phyloP scores from a whole-genome alignment of 371 early-diverging fungal genomes.

The Rhizomucor miehei region DNA sequence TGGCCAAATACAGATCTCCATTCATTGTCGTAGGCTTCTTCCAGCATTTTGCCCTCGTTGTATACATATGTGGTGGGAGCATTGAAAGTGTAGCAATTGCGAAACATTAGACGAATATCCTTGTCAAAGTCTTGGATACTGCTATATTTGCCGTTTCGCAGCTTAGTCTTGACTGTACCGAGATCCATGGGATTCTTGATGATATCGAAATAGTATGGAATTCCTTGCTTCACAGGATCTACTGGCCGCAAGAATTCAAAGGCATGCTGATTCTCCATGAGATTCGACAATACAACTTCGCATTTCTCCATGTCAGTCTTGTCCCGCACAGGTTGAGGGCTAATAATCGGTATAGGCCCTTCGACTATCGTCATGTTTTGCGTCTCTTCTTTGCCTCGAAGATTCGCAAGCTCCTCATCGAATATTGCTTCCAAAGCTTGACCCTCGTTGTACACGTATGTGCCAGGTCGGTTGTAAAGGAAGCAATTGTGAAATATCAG shows the following conservation, averaged over 20 bases:
- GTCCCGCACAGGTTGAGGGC: neutral
- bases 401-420: conserved; percentile 35
- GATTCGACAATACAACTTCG: conserved; percentile 15
- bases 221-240: conserved; percentile 37
- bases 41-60: conserved; percentile 57
- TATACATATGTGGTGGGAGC: conserved; percentile 77
- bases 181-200: conserved; percentile 98
- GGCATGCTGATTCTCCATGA: conserved; percentile 25
- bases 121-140: conserved; percentile 44
- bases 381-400: conserved; percentile 36
- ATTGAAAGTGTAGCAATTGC: conserved; percentile 93
- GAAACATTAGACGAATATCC: conserved; percentile 68
- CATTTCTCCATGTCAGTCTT: conserved; percentile 26
- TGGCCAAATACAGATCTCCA: conserved; percentile 49
- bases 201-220: conserved; percentile 70
- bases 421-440: conserved; percentile 42
- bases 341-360: neutral
- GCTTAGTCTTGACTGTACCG: conserved; percentile 79
- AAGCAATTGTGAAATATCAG: conserved; percentile 58
- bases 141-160: conserved; percentile 57
- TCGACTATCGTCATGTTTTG: conserved; percentile 36
- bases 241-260: conserved; percentile 43
- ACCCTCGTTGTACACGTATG: conserved; percentile 48
- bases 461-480: conserved; percentile 48
- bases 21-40: conserved; percentile 55